A percentile compares a stretch with the other conserved stretches of the same genome.
These are phyloP conservation scores for Microsporum ferrugineum DNA, from an alignment of 2,329 filamentous ascomycete species.

Conservation along the genomic window DNA sequence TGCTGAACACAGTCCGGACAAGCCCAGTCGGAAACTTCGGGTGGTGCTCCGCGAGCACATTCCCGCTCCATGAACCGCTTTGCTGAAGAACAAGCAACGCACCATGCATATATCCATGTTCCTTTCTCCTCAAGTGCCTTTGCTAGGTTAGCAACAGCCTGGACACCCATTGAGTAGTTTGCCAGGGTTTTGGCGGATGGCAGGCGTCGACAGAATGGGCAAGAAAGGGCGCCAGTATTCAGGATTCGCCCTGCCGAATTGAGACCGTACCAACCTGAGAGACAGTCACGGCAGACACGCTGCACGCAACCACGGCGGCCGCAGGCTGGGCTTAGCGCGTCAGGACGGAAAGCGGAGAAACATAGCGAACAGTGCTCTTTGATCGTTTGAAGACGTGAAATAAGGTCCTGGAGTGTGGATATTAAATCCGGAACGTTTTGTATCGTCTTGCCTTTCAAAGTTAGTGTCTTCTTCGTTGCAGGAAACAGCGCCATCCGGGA, in stretches of 20 bases:
- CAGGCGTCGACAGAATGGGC: conserved; percentile 41
- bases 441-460: conserved; percentile 31
- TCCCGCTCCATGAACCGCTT: conserved; percentile 34
- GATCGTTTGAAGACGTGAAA: conserved; percentile 30
- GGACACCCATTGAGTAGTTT: conserved; percentile 24
- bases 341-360: conserved; percentile 31
- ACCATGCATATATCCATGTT: conserved; percentile 42
- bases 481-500: conserved; percentile 31
- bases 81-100: conserved; percentile 34
- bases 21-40: conserved; percentile 29
- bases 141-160: conserved; percentile 29
- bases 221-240: conserved; percentile 39
- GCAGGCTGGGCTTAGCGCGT: conserved; percentile 34
- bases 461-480: background rate
- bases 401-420: conserved; percentile 27
- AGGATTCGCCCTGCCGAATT: conserved; percentile 36
- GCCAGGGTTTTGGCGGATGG: conserved; percentile 31
- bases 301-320: conserved; percentile 37
- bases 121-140: conserved; percentile 33
- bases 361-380: conserved; percentile 38
- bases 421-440: conserved; percentile 32
- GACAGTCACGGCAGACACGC: conserved; percentile 34
- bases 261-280: conserved; percentile 37
- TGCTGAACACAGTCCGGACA: conserved; percentile 32
- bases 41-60: conserved; percentile 34